Conservation (phyloP, 2,329 filamentous ascomycete species). For the Thyridium curvatum region DNA sequence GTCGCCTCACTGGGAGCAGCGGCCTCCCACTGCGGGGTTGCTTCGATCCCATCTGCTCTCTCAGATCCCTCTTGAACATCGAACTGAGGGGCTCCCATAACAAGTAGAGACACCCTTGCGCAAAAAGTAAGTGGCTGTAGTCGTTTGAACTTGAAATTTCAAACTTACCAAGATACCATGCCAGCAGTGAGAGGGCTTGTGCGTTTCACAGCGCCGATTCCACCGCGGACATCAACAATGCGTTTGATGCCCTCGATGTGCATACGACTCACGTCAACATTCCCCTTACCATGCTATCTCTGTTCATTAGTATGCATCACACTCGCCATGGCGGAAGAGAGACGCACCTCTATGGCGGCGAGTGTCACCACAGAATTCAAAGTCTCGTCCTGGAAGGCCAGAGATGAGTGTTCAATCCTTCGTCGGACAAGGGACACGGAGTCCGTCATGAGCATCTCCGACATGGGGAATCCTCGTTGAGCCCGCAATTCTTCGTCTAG, state of each 20-base stretch:
- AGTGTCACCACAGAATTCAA: constrained; percentile 52
- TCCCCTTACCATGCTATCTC: constrained; percentile 45
- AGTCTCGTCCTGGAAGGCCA: constrained; percentile 47
- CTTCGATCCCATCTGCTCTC: constrained; percentile 35
- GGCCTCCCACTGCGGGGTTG: background rate
- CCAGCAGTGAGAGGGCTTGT: constrained; percentile 47
- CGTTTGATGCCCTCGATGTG: constrained; percentile 44
- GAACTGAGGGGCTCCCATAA: constrained; percentile 47
- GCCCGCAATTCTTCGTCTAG: constrained; percentile 47
- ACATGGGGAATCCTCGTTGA: constrained; percentile 44
- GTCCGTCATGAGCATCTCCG: constrained; percentile 50
- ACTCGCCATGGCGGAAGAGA: too few species aligned
- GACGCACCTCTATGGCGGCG: constrained; percentile 48
- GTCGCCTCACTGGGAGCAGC: too few species aligned
- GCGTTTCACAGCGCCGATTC: constrained; percentile 38
- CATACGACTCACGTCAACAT: constrained; percentile 33
- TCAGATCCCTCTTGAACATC: constrained; percentile 39
- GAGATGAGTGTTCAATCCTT: constrained; percentile 36
- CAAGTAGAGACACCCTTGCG: constrained; percentile 49
- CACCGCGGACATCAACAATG: constrained; percentile 42
- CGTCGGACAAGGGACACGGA: constrained; percentile 45
- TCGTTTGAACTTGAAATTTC: too few species aligned
- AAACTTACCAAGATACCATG: constrained; percentile 45
- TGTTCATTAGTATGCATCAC: background rate
- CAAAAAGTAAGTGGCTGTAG: background rate